Conservation (phyloP, 495 filamentous ascomycete genomes). For the Stereocaulon alpinum region DNA sequence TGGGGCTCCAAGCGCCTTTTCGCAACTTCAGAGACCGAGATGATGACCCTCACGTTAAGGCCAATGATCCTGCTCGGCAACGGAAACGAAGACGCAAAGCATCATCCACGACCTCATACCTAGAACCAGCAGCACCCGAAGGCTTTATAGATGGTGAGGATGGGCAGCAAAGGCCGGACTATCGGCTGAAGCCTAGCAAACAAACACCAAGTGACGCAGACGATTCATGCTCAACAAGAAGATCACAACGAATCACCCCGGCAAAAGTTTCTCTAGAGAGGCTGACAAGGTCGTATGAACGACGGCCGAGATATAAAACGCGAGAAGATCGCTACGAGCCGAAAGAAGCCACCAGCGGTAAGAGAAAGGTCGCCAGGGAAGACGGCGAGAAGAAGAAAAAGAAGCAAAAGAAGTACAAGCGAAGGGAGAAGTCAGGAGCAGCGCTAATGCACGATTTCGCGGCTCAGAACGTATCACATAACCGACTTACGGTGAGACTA, state of each 20-base stretch:
- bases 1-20: constrained; percentile 20
- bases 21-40: constrained; percentile 12
- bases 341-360: constrained; percentile 23
- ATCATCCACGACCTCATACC: constrained; percentile 23
- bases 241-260: not conserved
- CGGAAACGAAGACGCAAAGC: constrained; percentile 18
- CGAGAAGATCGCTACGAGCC: constrained; percentile 44
- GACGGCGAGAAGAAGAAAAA: constrained; percentile 30
- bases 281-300: constrained; percentile 38
- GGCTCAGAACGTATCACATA: constrained; percentile 50
- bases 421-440: constrained; percentile 32
- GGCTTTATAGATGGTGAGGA: not conserved
- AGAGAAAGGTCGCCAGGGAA: constrained; percentile 35
- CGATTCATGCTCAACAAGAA: not conserved
- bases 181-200: not conserved
- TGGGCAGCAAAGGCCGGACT: not conserved
- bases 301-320: constrained; percentile 51
- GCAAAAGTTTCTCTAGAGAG: not conserved
- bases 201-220: not conserved
- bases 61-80: not conserved
- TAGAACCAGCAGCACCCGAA: constrained; percentile 17
- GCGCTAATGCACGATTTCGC: constrained; percentile 52
- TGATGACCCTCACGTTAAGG: constrained; percentile 4
- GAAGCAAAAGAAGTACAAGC: constrained; percentile 32
- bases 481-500: constrained; percentile 51